Evolutionary conservation across 2,329 filamentous ascomycete genomes (phyloP).

Genomic region (Penicillium sp.): DNA sequence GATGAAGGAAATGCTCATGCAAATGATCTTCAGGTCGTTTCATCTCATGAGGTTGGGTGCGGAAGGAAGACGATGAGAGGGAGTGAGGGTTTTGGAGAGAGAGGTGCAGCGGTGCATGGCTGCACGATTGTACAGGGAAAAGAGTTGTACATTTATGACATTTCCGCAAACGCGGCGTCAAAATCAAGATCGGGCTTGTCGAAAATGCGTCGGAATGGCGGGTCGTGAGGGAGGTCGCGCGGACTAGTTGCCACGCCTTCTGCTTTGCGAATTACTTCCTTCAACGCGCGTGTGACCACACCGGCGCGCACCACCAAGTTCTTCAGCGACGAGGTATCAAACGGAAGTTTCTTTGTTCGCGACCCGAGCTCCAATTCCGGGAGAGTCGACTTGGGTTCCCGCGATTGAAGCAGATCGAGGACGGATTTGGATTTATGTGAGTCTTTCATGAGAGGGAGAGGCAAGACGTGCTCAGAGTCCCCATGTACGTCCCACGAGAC

Average conservation of each 20-base stretch:
- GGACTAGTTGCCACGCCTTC: constrained; percentile 45
- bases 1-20: constrained; percentile 16
- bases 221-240: constrained; percentile 39
- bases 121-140: not conserved
- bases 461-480: constrained; percentile 27
- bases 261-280: constrained; percentile 53
- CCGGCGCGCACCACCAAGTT: constrained; percentile 59
- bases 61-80: constrained; percentile 13
- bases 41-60: constrained; percentile 11
- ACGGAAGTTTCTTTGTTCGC: constrained; percentile 59
- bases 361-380: constrained; percentile 24
- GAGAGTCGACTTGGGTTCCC: constrained; percentile 31
- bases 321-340: constrained; percentile 65
- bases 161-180: constrained; percentile 28
- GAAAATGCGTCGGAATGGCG: constrained; percentile 53
- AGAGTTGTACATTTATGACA: constrained; percentile 8
- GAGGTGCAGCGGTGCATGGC: not conserved
- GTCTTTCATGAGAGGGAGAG: constrained; percentile 53
- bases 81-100: constrained; percentile 2
- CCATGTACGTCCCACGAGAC: constrained; percentile 33
- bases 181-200: constrained; percentile 40
- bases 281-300: constrained; percentile 51
- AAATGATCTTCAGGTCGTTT: constrained; percentile 11
- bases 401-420: constrained; percentile 61
- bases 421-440: constrained; percentile 63